Evolutionary conservation across 345 rosid genomes (phyloP), one percentile per base, ranked within the genome.

Genomic region (Hirschfeldia incana): DNA sequence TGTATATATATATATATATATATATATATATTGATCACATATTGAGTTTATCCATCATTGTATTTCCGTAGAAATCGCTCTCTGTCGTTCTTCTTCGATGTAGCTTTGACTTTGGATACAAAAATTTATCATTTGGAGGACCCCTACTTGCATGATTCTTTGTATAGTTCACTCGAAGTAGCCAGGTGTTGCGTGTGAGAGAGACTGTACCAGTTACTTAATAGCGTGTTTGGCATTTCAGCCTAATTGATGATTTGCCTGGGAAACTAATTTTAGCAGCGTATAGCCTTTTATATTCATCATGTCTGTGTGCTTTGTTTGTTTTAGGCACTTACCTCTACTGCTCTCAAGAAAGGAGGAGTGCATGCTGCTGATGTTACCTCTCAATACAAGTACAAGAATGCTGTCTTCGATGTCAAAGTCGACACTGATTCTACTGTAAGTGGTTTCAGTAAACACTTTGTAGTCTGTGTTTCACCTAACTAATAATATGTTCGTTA

Each of bases 351-450:
- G 82, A 90, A 86, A 75, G 99, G 98, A 71, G 98, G 92, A 60
- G 85, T 91, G 34, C 90, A 91, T 63, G 82, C 85, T 74, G 97
- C 91, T 72, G 97, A 91, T 74, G 85, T 93, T 80, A 89, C 89
- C n/a, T 88, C 91, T 8, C 78, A 85, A 17, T 91, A 90, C 94
- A 91, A 85, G 75, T 87, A 93, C 86, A 93, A 77, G 85, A 91
- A 90, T 60, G 81, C 88, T 76, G 32, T 84, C 55, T 85, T 93
- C 37, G 90, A 90, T 87, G 85, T 95, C 87, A 91, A 89, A 87
- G 80, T 95, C 67, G 93, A 89, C 76, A 91, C 99, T 2, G 89
- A 79, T 68, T 91, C 97, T n/a, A 91, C 85, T 51, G 99, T 95
- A 76, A 74, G 93, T 81, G 39, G 30, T 76, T 32, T 9, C 33